These are phyloP conservation scores for Verticillium longisporum DNA, from an alignment of 2,329 filamentous ascomycete genomes.

Conservation along the genomic window DNA sequence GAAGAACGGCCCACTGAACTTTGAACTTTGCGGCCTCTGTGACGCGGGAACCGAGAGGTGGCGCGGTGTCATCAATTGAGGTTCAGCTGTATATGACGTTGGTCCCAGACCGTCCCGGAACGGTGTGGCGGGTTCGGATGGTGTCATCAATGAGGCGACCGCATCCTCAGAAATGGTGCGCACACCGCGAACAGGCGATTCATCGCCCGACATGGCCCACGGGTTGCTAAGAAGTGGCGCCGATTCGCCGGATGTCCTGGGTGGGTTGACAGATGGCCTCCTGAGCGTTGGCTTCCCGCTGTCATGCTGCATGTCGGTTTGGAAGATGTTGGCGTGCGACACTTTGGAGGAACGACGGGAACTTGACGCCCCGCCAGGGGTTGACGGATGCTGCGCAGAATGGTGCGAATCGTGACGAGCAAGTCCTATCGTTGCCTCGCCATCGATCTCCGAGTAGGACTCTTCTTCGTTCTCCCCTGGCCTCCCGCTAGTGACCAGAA, in stretches of 20 bases:
- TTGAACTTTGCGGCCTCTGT: slow-evolving; percentile 26
- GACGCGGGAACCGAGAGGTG: slow-evolving; percentile 1
- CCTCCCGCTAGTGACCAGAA: slow-evolving; percentile 86
- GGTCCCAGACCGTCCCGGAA: slow-evolving; percentile 17
- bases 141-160: slow-evolving; percentile 17
- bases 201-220: slow-evolving; percentile 30
- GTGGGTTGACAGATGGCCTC: slow-evolving; percentile 19
- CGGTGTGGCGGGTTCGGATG: slow-evolving; percentile 24
- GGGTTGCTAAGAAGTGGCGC: slow-evolving; percentile 34
- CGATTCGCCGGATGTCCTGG: slow-evolving; percentile 27
- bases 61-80: slow-evolving; percentile 19
- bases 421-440: slow-evolving; percentile 58
- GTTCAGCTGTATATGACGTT: slow-evolving; percentile 9
- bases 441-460: slow-evolving; percentile 46
- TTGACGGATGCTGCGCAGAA: slow-evolving; percentile 19
- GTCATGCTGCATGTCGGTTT: slow-evolving; percentile 25
- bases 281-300: slow-evolving; percentile 28
- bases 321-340: slow-evolving; percentile 38
- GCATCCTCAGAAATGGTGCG: slow-evolving; percentile 30
- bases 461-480: slow-evolving; percentile 48
- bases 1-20: slow-evolving; percentile 42
- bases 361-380: slow-evolving; percentile 13
- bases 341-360: slow-evolving; percentile 43
- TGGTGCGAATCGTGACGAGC: slow-evolving; percentile 43
- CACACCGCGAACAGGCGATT: slow-evolving; percentile 23